Conservation (phyloP, 352 stramenopile species). For the Plasmopara viticola region DNA sequence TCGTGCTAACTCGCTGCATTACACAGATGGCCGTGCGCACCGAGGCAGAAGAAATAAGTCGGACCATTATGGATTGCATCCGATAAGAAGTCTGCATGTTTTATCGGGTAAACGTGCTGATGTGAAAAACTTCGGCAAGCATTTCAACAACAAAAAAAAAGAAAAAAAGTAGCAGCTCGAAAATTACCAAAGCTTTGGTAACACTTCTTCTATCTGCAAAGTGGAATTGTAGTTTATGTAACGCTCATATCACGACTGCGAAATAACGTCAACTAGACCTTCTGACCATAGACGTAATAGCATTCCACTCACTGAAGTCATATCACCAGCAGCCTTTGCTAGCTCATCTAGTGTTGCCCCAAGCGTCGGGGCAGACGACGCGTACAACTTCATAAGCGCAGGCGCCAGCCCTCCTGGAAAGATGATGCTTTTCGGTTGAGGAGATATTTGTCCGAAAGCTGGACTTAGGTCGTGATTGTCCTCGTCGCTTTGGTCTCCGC, state of each 20-base stretch:
- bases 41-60: constrained; percentile 90
- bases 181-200: constrained; percentile 9
- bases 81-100: constrained; percentile 43
- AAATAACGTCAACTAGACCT: constrained; percentile 40
- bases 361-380: constrained; percentile 18
- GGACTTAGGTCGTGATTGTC: constrained; percentile 27
- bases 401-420: constrained; percentile 58
- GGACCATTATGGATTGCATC: constrained; percentile 97
- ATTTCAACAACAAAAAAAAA: not conserved
- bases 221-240: not conserved
- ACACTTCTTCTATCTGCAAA: not conserved
- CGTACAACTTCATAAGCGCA: constrained; percentile 70
- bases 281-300: constrained; percentile 78
- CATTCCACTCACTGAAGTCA: constrained; percentile 71
- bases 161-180: constrained; percentile 8
- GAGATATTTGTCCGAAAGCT: constrained; percentile 30
- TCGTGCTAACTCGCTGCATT: constrained; percentile 13
- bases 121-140: not conserved
- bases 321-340: constrained; percentile 30
- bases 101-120: not conserved
- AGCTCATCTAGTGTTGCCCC: constrained; percentile 40
- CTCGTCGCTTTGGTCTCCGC: constrained; percentile 28
- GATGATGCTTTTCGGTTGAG: constrained; percentile 45
- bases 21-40: constrained; percentile 94
- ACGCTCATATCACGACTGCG: constrained; percentile 9